Evolutionary conservation across 805 yeast genomes (phyloP).

Genomic region (Starmerella bombicola): DNA sequence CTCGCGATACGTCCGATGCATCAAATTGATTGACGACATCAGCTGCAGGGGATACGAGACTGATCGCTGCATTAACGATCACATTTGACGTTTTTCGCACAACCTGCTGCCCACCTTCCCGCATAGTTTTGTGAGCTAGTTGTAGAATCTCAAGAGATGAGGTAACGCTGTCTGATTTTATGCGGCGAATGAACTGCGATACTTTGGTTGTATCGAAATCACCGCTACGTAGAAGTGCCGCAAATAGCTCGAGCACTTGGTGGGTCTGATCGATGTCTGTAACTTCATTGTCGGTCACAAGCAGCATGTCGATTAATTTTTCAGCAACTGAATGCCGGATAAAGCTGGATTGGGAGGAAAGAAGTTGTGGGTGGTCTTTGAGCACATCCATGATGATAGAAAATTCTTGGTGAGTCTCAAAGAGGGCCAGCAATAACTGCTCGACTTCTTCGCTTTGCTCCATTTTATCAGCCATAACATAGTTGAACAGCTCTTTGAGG

Average conservation of each 20-base stretch:
- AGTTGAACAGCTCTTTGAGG: constrained; percentile 6
- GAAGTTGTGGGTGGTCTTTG: constrained; percentile 43
- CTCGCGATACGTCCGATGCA: constrained; percentile 12
- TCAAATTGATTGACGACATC: not conserved
- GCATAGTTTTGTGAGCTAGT: constrained; percentile 37
- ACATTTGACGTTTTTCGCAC: constrained; percentile 65
- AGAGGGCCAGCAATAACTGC: constrained; percentile 27
- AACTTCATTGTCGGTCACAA: constrained; percentile 32
- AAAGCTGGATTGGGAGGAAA: constrained; percentile 38
- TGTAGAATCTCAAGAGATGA: constrained; percentile 37
- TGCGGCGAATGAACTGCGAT: constrained; percentile 55
- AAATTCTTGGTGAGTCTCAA: constrained; percentile 25
- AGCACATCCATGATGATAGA: constrained; percentile 25
- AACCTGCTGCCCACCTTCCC: constrained; percentile 40
- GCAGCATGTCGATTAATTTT: constrained; percentile 47
- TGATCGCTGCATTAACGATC: constrained; percentile 48
- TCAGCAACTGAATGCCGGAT: constrained; percentile 48
- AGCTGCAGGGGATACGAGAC: too few species aligned
- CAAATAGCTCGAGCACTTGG: constrained; percentile 47
- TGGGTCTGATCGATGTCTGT: constrained; percentile 40
- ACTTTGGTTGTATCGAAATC: constrained; percentile 31
- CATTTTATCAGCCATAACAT: not conserved
- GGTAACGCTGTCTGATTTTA: constrained; percentile 40
- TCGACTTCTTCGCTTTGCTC: constrained; percentile 15
- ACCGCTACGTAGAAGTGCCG: constrained; percentile 38